phyloP scores from a whole-genome alignment of 352 stramenopile genomes.

The Peronospora destructor region DNA sequence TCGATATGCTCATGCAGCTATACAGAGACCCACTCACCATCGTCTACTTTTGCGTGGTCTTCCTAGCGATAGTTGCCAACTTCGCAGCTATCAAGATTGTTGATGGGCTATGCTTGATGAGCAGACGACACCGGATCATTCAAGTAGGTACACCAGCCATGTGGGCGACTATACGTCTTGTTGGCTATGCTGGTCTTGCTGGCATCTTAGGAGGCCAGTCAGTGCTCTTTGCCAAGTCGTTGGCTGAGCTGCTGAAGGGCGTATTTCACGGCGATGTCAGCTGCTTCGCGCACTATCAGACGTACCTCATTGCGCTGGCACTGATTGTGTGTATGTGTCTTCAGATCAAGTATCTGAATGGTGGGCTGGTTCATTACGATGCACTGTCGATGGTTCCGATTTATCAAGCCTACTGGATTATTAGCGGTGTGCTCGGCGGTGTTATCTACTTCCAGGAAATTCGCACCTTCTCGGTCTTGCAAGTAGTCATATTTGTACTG shows the following conservation, averaged over 20 bases:
- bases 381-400: slow-evolving; percentile 78
- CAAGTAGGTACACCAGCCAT: slow-evolving; percentile 53
- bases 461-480: slow-evolving; percentile 58
- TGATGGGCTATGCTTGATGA: slow-evolving; percentile 61
- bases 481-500: slow-evolving; percentile 79
- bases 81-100: slow-evolving; percentile 64
- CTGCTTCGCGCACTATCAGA: slow-evolving; percentile 52
- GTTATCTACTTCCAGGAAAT: slow-evolving; percentile 91
- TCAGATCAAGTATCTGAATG: slow-evolving; percentile 80
- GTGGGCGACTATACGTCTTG: slow-evolving; percentile 62
- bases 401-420: slow-evolving; percentile 88
- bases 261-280: slow-evolving; percentile 53
- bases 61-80: slow-evolving; percentile 35
- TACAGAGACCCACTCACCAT: slow-evolving; percentile 73
- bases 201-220: slow-evolving; percentile 79
- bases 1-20: slow-evolving; percentile 69
- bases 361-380: slow-evolving; percentile 69
- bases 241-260: slow-evolving; percentile 66
- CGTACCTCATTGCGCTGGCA: slow-evolving; percentile 60
- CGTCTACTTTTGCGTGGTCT: slow-evolving; percentile 41
- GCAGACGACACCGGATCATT: slow-evolving; percentile 64
- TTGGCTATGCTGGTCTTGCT: slow-evolving; percentile 67
- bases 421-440: slow-evolving; percentile 81
- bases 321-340: slow-evolving; percentile 54
- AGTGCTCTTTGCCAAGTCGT: slow-evolving; percentile 83